Conservation (phyloP, 805 yeast species). For the Yamadazyma nakazawae region DNA sequence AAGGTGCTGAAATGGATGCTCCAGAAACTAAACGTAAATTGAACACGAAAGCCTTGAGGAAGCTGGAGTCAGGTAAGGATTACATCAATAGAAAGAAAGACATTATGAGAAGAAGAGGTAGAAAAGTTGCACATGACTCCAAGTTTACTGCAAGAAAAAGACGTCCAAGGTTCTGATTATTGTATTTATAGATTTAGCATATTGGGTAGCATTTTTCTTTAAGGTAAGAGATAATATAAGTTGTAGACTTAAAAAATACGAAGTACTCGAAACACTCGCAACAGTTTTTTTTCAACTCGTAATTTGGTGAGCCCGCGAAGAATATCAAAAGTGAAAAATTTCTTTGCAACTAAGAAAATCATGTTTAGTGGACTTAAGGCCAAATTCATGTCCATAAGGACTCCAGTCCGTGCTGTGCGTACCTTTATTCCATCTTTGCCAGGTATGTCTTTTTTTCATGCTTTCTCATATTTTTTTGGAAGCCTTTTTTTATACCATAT, state of each 20-base stretch:
- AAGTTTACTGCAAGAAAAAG: conserved; percentile 82
- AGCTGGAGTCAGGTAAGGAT: conserved; percentile 71
- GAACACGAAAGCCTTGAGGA: conserved; percentile 48
- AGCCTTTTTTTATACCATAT: background rate
- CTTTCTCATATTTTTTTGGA: background rate
- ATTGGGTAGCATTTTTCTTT: background rate
- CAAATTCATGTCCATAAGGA: background rate
- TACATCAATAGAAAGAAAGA: conserved; percentile 90
- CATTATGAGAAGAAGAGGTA: conserved; percentile 87
- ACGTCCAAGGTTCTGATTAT: conserved; percentile 36
- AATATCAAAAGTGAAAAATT: conserved; percentile 2
- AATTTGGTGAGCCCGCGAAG: conserved; percentile 2
- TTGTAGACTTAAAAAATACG: background rate
- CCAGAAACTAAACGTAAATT: conserved; percentile 40
- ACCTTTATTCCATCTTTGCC: conserved; percentile 17
- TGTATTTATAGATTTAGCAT: conserved; percentile 4
- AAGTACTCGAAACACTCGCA: background rate
- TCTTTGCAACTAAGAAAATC: background rate
- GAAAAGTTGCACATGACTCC: conserved; percentile 82
- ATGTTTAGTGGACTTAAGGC: conserved; percentile 5
- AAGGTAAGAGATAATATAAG: too few species aligned
- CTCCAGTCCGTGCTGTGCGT: conserved; percentile 13
- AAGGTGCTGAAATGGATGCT: conserved; percentile 79
- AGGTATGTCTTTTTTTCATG: conserved; percentile 3
- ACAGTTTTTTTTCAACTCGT: background rate